Conservation (phyloP, 257 asterid genomes). For the Phtheirospermum japonicum region DNA sequence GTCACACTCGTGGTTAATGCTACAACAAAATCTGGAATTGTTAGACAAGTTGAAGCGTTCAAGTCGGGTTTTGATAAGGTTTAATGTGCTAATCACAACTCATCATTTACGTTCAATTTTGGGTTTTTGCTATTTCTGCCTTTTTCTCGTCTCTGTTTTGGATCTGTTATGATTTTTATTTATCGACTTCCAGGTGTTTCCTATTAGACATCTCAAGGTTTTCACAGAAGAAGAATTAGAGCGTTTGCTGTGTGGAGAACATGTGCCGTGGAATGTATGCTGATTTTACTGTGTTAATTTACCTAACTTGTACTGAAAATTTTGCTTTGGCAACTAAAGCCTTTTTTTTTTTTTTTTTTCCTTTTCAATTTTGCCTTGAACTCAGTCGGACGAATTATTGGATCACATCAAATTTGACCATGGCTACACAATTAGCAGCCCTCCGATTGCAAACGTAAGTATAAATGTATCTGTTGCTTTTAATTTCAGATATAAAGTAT, state of each 20-base stretch:
- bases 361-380: conserved; percentile 16
- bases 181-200: conserved; percentile 65
- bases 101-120: conserved; percentile 15
- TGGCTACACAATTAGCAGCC: conserved; percentile 89
- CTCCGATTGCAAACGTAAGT: conserved; percentile 69
- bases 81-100: conserved; percentile 10
- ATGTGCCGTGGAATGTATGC: conserved; percentile 78
- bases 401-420: conserved; percentile 96
- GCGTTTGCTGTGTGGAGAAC: conserved; percentile 84
- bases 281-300: conserved; percentile 14
- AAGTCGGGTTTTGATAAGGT: conserved; percentile 95
- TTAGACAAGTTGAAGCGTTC: conserved; percentile 87
- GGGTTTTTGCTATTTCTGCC: background rate
- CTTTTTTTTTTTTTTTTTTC: background rate
- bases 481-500: background rate
- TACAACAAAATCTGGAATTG: conserved; percentile 70
- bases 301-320: conserved; percentile 7
- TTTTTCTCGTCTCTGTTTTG: conserved; percentile 1
- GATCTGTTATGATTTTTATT: background rate
- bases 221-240: conserved; percentile 89
- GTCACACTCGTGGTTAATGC: conserved; percentile 63
- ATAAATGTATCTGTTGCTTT: conserved; percentile 1
- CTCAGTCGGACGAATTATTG: conserved; percentile 70
- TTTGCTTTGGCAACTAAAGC: conserved; percentile 19
- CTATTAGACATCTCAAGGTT: conserved; percentile 65